Percentiles rank a stretch among this genome's conserved stretches.
These are phyloP conservation scores for Pyrenophora seminiperda DNA, from an alignment of 2,329 filamentous ascomycete species.

Conservation along the genomic window DNA sequence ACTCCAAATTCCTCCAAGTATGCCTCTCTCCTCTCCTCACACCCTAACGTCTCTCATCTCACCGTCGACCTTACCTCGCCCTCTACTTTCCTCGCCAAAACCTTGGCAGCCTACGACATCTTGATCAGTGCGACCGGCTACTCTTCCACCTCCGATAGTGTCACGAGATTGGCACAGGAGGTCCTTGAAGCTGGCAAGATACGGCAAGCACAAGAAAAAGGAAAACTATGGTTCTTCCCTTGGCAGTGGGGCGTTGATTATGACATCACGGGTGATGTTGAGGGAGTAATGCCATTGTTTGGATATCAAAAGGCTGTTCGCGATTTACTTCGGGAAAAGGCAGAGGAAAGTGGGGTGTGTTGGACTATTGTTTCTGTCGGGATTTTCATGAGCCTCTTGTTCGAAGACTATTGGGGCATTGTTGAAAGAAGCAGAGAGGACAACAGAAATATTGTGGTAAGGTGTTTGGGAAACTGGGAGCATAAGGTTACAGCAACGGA, in stretches of 20 bases:
- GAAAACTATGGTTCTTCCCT: conserved; percentile 59
- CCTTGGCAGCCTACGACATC: conserved; percentile 55
- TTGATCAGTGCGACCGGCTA: conserved; percentile 69
- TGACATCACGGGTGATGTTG: conserved; percentile 62
- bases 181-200: conserved; percentile 57
- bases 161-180: conserved; percentile 63
- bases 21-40: conserved; percentile 29
- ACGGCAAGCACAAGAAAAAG: conserved; percentile 30
- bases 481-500: conserved; percentile 67
- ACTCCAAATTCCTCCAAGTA: conserved; percentile 58
- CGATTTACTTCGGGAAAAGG: conserved; percentile 31
- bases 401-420: conserved; percentile 66
- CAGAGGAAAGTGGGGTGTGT: conserved; percentile 45
- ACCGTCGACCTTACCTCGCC: conserved; percentile 52
- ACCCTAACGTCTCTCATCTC: conserved; percentile 38
- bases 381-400: conserved; percentile 73
- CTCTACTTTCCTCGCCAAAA: conserved; percentile 34
- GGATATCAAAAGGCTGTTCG: conserved; percentile 64
- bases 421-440: conserved; percentile 52
- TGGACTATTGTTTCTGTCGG: conserved; percentile 73
- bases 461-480: conserved; percentile 66
- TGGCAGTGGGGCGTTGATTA: conserved; percentile 80
- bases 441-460: conserved; percentile 44
- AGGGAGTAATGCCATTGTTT: conserved; percentile 67
- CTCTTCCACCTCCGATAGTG: conserved; percentile 59